A percentile compares a stretch with the other conserved stretches of the same genome.
Evolutionary conservation across 2,329 filamentous ascomycete genomes (phyloP).

Genomic region (Fusarium metavorans): DNA sequence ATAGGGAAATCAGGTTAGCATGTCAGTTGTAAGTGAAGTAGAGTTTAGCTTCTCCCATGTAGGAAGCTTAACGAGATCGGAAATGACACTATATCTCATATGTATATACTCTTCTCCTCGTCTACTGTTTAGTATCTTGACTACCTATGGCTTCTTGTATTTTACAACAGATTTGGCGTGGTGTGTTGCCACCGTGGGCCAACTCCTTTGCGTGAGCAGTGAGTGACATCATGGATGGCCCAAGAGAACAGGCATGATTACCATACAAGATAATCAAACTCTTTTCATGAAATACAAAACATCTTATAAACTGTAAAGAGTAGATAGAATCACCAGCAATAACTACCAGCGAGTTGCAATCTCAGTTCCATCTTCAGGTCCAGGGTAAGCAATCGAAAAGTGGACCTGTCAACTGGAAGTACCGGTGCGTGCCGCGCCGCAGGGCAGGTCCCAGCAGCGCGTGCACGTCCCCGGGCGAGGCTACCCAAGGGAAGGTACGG

Average conservation of each 20-base stretch:
- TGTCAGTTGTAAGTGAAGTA: background rate
- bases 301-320: background rate
- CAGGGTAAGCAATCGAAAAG: background rate
- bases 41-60: background rate
- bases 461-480: constrained; percentile 16
- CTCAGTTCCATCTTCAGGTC: background rate
- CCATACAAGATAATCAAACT: background rate
- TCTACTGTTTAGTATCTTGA: background rate
- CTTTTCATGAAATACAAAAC: background rate
- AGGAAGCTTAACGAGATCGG: background rate
- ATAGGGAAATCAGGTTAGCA: background rate
- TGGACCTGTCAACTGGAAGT: constrained; percentile 1
- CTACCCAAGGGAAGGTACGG: background rate
- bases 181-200: background rate
- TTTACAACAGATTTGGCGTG: background rate
- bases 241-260: background rate
- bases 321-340: background rate
- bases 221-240: background rate
- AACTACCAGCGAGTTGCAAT: background rate
- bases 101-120: background rate
- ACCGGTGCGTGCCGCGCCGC: constrained; percentile 18
- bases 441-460: constrained; percentile 7
- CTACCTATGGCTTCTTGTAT: background rate
- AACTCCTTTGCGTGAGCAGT: background rate
- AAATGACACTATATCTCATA: background rate